Evolutionary conservation across 495 filamentous ascomycete genomes (phyloP).

Genomic region (Lepraria neglecta): DNA sequence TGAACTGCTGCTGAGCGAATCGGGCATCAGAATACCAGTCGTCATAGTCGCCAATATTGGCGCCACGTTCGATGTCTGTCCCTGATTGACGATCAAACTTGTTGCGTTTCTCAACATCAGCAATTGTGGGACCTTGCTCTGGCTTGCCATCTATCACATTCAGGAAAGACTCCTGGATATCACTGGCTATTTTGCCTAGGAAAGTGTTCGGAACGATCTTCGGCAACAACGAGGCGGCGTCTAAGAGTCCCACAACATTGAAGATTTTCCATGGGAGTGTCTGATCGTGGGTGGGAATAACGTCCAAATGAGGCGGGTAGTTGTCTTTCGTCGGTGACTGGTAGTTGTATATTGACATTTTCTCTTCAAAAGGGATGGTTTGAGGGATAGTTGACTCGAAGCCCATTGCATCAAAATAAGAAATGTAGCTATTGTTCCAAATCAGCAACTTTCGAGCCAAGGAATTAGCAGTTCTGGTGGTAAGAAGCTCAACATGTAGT

Average conservation of each 20-base stretch:
- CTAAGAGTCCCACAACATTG: slow-evolving; percentile 31
- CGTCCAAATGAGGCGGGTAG: slow-evolving; percentile 37
- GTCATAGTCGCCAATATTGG: slow-evolving; percentile 39
- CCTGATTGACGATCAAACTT: slow-evolving; percentile 30
- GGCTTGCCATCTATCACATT: slow-evolving; percentile 31
- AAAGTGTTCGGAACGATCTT: slow-evolving; percentile 33
- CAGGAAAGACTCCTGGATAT: slow-evolving; percentile 28
- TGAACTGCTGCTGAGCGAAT: slow-evolving; percentile 47
- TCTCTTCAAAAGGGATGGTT: slow-evolving; percentile 29
- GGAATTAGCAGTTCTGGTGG: background rate
- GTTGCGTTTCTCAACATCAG: slow-evolving; percentile 39
- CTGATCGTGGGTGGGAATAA: slow-evolving; percentile 29
- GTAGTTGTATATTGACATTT: slow-evolving; percentile 30
- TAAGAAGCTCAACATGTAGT: too few species aligned
- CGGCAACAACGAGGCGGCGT: slow-evolving; percentile 34
- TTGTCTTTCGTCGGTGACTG: slow-evolving; percentile 30
- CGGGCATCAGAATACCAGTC: slow-evolving; percentile 47
- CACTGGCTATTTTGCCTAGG: slow-evolving; percentile 30
- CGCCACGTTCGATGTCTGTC: slow-evolving; percentile 36
- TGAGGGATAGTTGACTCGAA: slow-evolving; percentile 31
- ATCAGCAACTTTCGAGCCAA: background rate
- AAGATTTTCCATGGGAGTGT: slow-evolving; percentile 30
- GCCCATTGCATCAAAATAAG: slow-evolving; percentile 36
- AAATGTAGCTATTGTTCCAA: slow-evolving; percentile 29
- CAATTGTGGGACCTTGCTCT: slow-evolving; percentile 34